Evolutionary conservation across 768 basidiomycete species (phyloP).

Genomic region (Galerina sulciceps): DNA sequence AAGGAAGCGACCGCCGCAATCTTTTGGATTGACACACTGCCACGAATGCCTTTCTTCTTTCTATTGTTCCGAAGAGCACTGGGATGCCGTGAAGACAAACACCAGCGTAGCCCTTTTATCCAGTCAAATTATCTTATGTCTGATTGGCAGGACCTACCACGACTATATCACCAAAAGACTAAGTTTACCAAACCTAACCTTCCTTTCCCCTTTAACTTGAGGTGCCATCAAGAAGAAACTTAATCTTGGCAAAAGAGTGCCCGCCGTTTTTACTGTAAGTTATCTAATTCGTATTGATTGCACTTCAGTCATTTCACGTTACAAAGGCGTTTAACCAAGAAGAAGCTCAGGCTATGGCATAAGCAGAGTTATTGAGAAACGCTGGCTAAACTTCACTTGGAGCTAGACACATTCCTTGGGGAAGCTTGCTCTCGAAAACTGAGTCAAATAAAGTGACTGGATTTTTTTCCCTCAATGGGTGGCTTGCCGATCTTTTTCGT

Average conservation of each 20-base stretch:
- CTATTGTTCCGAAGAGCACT: conserved; percentile 31
- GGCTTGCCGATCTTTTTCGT: conserved; percentile 37
- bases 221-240: conserved; percentile 23
- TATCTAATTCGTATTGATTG: not conserved
- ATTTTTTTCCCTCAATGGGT: conserved; percentile 36
- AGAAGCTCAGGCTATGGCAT: conserved; percentile 28
- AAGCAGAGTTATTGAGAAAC: conserved; percentile 22
- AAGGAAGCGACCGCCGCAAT: not conserved
- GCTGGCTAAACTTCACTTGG: conserved; percentile 27
- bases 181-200: conserved; percentile 33
- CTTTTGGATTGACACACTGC: conserved; percentile 16
- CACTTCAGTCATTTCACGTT: not conserved
- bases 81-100: conserved; percentile 15
- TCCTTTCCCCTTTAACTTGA: conserved; percentile 40
- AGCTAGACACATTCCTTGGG: conserved; percentile 31
- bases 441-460: conserved; percentile 33
- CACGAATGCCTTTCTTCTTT: conserved; percentile 26
- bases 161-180: conserved; percentile 19
- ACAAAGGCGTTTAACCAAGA: conserved; percentile 31
- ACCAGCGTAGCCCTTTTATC: conserved; percentile 16
- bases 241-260: conserved; percentile 30
- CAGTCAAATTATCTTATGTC: not conserved
- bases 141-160: conserved; percentile 33
- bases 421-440: conserved; percentile 28
- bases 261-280: conserved; percentile 36